Percentiles rank a stretch among this genome's conserved stretches.
Conservation (phyloP, 257 asterid genomes). For the Solanum habrochaites region DNA sequence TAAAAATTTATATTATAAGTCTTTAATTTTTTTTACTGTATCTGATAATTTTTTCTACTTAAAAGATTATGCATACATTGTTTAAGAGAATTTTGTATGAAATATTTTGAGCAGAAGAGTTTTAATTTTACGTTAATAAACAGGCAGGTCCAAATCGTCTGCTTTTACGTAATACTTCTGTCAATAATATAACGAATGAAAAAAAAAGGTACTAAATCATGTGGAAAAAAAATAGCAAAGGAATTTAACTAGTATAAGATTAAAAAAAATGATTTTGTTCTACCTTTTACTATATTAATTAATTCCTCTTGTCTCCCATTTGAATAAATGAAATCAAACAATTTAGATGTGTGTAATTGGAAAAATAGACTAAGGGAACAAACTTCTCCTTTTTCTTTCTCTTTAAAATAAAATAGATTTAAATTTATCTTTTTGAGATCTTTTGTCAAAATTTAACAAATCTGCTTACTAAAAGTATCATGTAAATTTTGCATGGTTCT, state of each 20-base stretch:
- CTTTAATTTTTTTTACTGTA: too few relatives aligned
- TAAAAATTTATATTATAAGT: too few relatives aligned
- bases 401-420: background rate
- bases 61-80: too few relatives aligned
- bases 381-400: background rate
- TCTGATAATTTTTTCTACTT: background rate
- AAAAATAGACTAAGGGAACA: background rate
- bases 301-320: background rate
- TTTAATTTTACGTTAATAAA: too few relatives aligned
- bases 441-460: background rate
- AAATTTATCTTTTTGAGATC: background rate
- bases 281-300: background rate
- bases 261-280: background rate
- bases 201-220: background rate
- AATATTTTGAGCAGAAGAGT: fast-evolving
- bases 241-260: background rate
- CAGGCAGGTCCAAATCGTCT: too few relatives aligned
- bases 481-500: background rate
- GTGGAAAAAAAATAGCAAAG: background rate
- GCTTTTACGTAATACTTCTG: fast-evolving
- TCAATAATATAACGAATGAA: fast-evolving
- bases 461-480: background rate
- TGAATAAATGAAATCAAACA: background rate
- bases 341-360: background rate
- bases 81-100: background rate